Evolutionary conservation across 116 monocot species (phyloP), one percentile per base, ranked within the genome.

Genomic region (Iris pallida): DNA sequence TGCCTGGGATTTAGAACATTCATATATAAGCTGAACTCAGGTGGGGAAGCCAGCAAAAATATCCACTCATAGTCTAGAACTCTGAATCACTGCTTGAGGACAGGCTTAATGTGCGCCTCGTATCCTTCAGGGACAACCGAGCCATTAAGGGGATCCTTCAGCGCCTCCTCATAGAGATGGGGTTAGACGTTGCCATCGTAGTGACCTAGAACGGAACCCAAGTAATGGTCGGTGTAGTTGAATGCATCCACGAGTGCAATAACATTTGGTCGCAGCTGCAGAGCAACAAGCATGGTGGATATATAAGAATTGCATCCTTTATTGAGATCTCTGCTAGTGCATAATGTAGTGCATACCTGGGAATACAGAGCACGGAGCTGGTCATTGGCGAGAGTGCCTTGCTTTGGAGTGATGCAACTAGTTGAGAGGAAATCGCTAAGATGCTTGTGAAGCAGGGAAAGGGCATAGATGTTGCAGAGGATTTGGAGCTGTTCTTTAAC

Each of bases 161-260:
- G 86, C 7, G 90, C 90, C 52, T 78, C 79, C 16, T 85, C 82
- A 41, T 97, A 92, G 66, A 97, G 87, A 44, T 82, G 66, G 4
- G 82, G 90, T 57, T 97, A 97, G 5, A 92, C 97, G 42, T 92
- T 97, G 7, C 92, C 97, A 76, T 97, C 92, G 52, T 90, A 90
- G 11, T 92, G 83, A 15, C 97, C 97, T 48, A 97, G 77, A 20
- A 82, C 65, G 0, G 97, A 92, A 5, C 83, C 86, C 54, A 97
- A 61, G 61, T 81, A 92, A 54, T 92, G 90, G 46, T 97, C 90
- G 0, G 90, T 92, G 81, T 97, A 92, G 85, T 97, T 92, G 53
- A 92, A 97, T 17, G 90, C 85, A 72, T 97, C 97, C 15, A 92
- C 92, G n/a, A 92, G 85, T 5, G 90, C 72, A n/a, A 97, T 69